These are phyloP conservation scores for Diaporthe batatas DNA, from an alignment of 2,329 filamentous ascomycete species.

Conservation along the genomic window DNA sequence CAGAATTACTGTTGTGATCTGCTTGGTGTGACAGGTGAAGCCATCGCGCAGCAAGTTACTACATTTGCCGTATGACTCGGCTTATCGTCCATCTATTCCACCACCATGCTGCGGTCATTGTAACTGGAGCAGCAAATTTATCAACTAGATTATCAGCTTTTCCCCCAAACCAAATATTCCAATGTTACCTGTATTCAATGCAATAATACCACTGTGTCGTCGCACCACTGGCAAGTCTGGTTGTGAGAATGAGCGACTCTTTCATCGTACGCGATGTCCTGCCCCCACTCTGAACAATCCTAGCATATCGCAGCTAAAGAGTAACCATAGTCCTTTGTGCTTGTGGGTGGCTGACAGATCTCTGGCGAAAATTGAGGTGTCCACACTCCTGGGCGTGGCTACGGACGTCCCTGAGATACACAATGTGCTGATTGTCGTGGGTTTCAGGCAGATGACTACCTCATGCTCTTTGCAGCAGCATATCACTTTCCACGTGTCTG, in stretches of 20 bases:
- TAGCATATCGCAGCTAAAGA: not conserved
- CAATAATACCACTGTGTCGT: not conserved
- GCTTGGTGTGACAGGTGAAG: not conserved
- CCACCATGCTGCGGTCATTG: not conserved
- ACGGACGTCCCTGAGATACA: slow-evolving; percentile 63
- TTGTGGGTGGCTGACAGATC: not conserved
- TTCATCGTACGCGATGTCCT: not conserved
- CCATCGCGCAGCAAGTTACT: too few species aligned
- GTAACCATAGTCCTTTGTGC: not conserved
- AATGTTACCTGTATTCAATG: not conserved
- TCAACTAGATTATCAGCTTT: not conserved
- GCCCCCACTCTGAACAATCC: not conserved
- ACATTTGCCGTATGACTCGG: too few species aligned
- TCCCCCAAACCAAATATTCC: too few species aligned
- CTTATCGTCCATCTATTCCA: not conserved
- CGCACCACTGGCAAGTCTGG: slow-evolving; percentile 7
- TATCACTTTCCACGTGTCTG: slow-evolving; percentile 42
- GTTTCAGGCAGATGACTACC: slow-evolving; percentile 70
- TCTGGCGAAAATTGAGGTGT: slow-evolving; percentile 60
- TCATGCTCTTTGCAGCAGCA: slow-evolving; percentile 69
- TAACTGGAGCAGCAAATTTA: not conserved
- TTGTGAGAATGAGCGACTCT: slow-evolving; percentile 30
- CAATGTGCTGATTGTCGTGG: slow-evolving; percentile 59
- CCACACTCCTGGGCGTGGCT: slow-evolving; percentile 64
- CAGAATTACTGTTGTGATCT: not conserved